A percentile compares a stretch with the other conserved stretches of the same genome.
Conservation (phyloP, 2,329 filamentous ascomycete genomes). For the Aspergillus tamarii region DNA sequence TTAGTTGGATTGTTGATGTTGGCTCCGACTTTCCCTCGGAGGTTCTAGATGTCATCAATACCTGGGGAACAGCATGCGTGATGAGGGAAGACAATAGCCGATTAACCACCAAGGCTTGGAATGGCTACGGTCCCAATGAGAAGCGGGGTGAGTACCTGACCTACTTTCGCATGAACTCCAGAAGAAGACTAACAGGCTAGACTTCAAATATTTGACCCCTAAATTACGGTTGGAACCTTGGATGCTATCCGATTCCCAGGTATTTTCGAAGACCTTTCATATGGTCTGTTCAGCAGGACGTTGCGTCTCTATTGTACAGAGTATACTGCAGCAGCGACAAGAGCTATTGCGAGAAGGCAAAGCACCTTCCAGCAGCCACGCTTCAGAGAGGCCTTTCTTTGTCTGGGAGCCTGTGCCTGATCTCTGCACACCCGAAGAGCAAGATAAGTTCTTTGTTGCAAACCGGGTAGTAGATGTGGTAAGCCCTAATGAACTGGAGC, state of each 20-base stretch:
- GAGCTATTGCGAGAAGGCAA: conserved; percentile 33
- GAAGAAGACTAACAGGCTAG: conserved; percentile 34
- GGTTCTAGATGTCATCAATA: conserved; percentile 65
- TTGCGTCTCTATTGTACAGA: conserved; percentile 73
- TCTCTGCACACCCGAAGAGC: conserved; percentile 71
- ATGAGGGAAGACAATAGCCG: conserved; percentile 68
- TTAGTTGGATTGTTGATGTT: conserved; percentile 90
- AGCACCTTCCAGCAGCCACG: conserved; percentile 31
- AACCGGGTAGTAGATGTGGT: conserved; percentile 61
- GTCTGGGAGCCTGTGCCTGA: conserved; percentile 97
- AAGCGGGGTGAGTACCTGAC: conserved; percentile 55
- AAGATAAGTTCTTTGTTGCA: conserved; percentile 57
- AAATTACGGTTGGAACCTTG: conserved; percentile 78
- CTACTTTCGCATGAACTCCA: neutral
- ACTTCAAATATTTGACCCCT: conserved; percentile 85
- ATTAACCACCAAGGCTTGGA: conserved; percentile 88
- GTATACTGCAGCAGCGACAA: conserved; percentile 63
- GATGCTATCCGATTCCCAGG: conserved; percentile 68
- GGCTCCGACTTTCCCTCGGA: conserved; percentile 81
- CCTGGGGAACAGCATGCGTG: conserved; percentile 76
- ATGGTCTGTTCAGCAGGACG: conserved; percentile 80
- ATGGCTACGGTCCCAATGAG: conserved; percentile 75
- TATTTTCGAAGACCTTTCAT: conserved; percentile 79
- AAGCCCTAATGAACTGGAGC: conserved; percentile 83
- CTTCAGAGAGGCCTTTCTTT: conserved; percentile 67